These are phyloP conservation scores for Berkeleyomyces basicola DNA, from an alignment of 2,329 filamentous ascomycete species.

Conservation along the genomic window DNA sequence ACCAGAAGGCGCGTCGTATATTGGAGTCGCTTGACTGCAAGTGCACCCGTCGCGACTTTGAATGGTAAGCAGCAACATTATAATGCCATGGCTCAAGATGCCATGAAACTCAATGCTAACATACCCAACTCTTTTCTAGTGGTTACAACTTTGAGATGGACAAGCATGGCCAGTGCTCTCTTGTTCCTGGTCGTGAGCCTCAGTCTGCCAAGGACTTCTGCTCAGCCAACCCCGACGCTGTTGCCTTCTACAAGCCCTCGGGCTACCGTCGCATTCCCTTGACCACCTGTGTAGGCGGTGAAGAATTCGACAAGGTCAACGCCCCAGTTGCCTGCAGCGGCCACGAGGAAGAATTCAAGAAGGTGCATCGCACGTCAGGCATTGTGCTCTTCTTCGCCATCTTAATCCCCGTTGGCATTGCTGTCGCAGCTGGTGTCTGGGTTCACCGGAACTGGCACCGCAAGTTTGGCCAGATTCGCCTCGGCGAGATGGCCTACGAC, in stretches of 20 bases:
- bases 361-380: slow-evolving; percentile 51
- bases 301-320: slow-evolving; percentile 52
- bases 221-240: slow-evolving; percentile 44
- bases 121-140: slow-evolving; percentile 26
- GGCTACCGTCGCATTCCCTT: slow-evolving; percentile 83
- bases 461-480: slow-evolving; percentile 81
- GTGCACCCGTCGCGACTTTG: slow-evolving; percentile 73
- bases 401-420: slow-evolving; percentile 54
- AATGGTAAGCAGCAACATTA: slow-evolving; percentile 55
- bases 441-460: slow-evolving; percentile 71
- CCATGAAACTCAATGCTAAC: not conserved
- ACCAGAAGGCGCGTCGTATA: slow-evolving; percentile 50
- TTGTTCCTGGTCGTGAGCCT: slow-evolving; percentile 58
- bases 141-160: slow-evolving; percentile 87
- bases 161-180: slow-evolving; percentile 55
- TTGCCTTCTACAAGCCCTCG: slow-evolving; percentile 69
- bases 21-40: slow-evolving; percentile 64
- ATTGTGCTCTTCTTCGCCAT: slow-evolving; percentile 75
- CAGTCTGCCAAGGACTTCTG: slow-evolving; percentile 35
- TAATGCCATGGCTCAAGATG: not conserved
- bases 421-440: slow-evolving; percentile 63
- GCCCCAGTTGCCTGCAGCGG: slow-evolving; percentile 51
- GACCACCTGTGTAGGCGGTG: slow-evolving; percentile 67
- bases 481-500: slow-evolving; percentile 67
- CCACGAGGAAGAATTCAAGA: slow-evolving; percentile 66